Percentiles rank a stretch among this genome's conserved stretches.
phyloP scores from a whole-genome alignment of 225 moss, liverwort and hornwort species.

The Asterella californica region DNA sequence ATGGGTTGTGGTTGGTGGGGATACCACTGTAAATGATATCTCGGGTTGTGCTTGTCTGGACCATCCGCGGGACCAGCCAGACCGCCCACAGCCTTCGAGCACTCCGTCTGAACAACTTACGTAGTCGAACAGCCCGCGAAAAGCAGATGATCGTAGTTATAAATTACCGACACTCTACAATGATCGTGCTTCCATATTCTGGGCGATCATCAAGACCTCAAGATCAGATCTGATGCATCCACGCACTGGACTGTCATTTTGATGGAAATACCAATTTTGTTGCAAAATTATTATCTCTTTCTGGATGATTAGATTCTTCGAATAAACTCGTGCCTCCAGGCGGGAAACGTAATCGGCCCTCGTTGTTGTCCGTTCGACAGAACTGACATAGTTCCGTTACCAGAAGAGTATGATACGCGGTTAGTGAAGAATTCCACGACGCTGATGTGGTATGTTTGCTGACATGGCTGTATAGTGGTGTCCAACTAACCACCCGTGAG shows the following conservation, averaged over 20 bases:
- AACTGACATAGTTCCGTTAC: neutral
- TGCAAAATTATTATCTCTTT: neutral
- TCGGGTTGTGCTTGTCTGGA: too few relatives aligned
- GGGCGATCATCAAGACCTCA: neutral
- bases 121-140: neutral
- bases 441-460: neutral
- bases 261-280: neutral
- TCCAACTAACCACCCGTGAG: neutral
- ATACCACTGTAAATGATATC: too few relatives aligned
- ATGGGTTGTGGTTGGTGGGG: too few relatives aligned
- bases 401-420: neutral
- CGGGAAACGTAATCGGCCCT: neutral
- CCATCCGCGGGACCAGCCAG: too few relatives aligned
- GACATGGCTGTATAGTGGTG: too few relatives aligned
- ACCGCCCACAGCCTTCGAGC: too few relatives aligned
- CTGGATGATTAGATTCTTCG: neutral
- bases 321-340: neutral
- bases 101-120: neutral
- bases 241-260: neutral
- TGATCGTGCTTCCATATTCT: neutral
- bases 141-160: neutral
- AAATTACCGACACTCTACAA: neutral
- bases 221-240: neutral
- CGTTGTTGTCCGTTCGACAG: neutral
- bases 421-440: neutral